Base-by-base conservation (phyloP, 306 rosid species). In the Quercus mongolica region DNA sequence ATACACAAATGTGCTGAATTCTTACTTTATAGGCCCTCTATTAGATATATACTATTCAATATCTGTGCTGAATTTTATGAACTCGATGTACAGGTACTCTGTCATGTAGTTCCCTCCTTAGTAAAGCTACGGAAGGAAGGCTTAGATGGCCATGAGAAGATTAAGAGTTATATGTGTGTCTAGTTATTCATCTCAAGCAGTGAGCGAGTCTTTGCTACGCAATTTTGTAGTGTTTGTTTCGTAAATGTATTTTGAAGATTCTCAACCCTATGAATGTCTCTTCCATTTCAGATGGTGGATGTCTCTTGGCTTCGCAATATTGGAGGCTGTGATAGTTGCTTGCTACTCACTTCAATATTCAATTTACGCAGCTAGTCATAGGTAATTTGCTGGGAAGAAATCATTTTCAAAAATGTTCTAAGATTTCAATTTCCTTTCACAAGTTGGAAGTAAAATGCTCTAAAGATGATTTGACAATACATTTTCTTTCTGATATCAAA, bases 51-150 rank as follows among this genome's bases (percentile, higher is more conserved):
- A 1, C 21, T 6, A 25, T 59, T 51, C 23, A 25, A 25, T 58
- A 44, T 71, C 13, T 75, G 56, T 57, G 69, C 76, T 75, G 64
- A 84, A 64, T 17, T 20, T 30, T 31, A 14, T 57, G 35, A 68
- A 44, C 57, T 82, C 62, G 81, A 69, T 83, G 80, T 61, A 28
- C 89, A 95, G 98, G 99, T 93, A 41, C 90, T 93, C 58, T 95
- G 98, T 78, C 92, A 93, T 80, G 86, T 93, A 35, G 74, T 95
- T 79, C 99, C 99, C 81, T 91, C 97, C 71, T 84, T 95, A 56
- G 96, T 93, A 76, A 95, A 95, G 97, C 86, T 95, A 85, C 94
- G 99, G 74, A 95, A 95, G 82, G 99, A 95, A 90, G 99, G 99
- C 86, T 85, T 95, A 86, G 98, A 91, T 89, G 99, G 96, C 58